phyloP scores from a whole-genome alignment of 2,329 filamentous ascomycete species.

The Alternaria metachromatica region DNA sequence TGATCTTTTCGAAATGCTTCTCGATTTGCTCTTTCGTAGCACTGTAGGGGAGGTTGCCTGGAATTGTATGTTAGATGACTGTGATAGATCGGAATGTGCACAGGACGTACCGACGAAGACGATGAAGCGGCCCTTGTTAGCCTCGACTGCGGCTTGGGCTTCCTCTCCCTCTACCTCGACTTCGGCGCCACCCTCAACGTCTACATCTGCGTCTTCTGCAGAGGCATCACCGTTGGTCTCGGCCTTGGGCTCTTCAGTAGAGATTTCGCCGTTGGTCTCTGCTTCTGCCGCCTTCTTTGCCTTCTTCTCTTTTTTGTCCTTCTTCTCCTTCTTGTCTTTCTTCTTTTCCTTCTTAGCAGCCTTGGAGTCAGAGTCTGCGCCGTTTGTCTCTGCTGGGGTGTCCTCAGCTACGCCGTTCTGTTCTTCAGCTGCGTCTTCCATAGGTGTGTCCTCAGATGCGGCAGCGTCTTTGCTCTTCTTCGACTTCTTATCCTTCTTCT shows the following conservation, averaged over 20 bases:
- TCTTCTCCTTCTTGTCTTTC: conserved; percentile 36
- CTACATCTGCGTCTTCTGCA: conserved; percentile 23
- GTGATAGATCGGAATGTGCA: not conserved
- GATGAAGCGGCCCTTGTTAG: conserved; percentile 68
- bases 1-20: conserved; percentile 79
- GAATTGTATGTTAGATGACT: conserved; percentile 21
- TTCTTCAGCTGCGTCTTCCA: conserved; percentile 14
- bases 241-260: conserved; percentile 20
- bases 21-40: conserved; percentile 73
- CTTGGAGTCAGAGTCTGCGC: conserved; percentile 24
- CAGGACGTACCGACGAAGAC: conserved; percentile 71
- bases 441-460: conserved; percentile 13
- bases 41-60: conserved; percentile 86
- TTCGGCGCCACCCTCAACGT: conserved; percentile 21
- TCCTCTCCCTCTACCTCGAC: conserved; percentile 25
- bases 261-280: conserved; percentile 19
- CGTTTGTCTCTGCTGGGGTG: conserved; percentile 12
- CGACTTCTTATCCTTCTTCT: conserved; percentile 32
- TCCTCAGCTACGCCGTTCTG: conserved; percentile 19
- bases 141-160: conserved; percentile 12
- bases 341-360: conserved; percentile 30
- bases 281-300: conserved; percentile 29
- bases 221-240: conserved; percentile 23
- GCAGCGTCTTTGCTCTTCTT: conserved; percentile 19
- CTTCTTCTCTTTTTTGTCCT: conserved; percentile 39